Percentiles rank a stretch among this genome's conserved stretches.
These are phyloP conservation scores for Orbilia javanica DNA, from an alignment of 2,329 filamentous ascomycete species.

Conservation along the genomic window DNA sequence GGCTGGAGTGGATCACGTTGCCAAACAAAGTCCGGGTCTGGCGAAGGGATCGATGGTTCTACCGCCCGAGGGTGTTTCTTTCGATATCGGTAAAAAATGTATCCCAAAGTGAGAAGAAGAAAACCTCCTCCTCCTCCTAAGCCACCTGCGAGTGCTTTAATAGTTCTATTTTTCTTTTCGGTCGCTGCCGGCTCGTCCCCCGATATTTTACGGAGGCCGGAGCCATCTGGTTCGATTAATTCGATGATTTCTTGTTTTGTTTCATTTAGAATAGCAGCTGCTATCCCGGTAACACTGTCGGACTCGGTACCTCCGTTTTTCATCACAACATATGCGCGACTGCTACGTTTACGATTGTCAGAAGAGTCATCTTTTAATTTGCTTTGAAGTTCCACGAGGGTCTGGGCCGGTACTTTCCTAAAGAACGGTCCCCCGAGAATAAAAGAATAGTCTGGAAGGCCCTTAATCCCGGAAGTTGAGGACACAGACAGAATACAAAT, in stretches of 20 bases:
- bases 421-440: slow-evolving; percentile 16
- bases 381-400: background rate
- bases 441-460: background rate
- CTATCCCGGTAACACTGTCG: background rate
- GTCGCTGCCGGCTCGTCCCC: background rate
- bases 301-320: background rate
- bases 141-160: background rate
- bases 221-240: background rate
- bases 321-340: background rate
- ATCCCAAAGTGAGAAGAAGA: background rate
- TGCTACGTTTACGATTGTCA: background rate
- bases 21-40: background rate
- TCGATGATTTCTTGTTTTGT: slow-evolving; percentile 3
- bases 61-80: background rate
- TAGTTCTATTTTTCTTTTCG: background rate
- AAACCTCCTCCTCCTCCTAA: background rate
- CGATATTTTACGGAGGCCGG: background rate
- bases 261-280: background rate
- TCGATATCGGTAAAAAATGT: background rate
- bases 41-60: background rate
- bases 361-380: background rate
- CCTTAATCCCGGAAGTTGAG: background rate
- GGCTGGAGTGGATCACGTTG: background rate
- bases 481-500: background rate
- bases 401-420: background rate